These are phyloP conservation scores for Aspergillus hancockii DNA, from an alignment of 495 filamentous ascomycete species.

Conservation along the genomic window DNA sequence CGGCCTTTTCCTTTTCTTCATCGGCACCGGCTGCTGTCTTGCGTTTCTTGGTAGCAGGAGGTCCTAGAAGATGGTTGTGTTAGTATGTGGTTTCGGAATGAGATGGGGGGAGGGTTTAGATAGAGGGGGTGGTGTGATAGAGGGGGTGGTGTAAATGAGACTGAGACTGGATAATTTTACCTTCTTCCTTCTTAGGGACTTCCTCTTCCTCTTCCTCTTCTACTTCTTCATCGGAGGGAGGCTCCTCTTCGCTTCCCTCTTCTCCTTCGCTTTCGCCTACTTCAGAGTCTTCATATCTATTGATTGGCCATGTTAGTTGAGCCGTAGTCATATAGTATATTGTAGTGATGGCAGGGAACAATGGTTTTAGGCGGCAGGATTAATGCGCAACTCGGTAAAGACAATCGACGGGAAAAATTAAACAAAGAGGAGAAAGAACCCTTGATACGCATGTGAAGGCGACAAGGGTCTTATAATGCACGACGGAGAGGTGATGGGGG, in stretches of 20 bases:
- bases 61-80: conserved; percentile 20
- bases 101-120: background rate
- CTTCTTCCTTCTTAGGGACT: conserved; percentile 35
- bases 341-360: background rate
- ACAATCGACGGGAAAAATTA: background rate
- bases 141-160: no score
- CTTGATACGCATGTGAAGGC: background rate
- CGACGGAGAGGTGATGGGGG: background rate
- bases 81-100: background rate
- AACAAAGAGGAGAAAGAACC: background rate
- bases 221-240: conserved; percentile 36
- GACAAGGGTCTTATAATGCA: background rate
- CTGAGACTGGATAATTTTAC: no score
- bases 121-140: background rate
- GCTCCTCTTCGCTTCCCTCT: conserved; percentile 29
- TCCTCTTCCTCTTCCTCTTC: conserved; percentile 33
- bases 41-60: conserved; percentile 44
- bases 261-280: conserved; percentile 47
- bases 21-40: conserved; percentile 34
- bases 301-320: background rate
- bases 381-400: background rate
- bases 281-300: conserved; percentile 55
- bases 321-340: background rate
- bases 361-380: background rate
- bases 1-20: conserved; percentile 33